A percentile compares a stretch with the other conserved stretches of the same genome.
Conservation (phyloP, 2,329 filamentous ascomycete genomes). For the Pseudogymnoascus sp. region DNA sequence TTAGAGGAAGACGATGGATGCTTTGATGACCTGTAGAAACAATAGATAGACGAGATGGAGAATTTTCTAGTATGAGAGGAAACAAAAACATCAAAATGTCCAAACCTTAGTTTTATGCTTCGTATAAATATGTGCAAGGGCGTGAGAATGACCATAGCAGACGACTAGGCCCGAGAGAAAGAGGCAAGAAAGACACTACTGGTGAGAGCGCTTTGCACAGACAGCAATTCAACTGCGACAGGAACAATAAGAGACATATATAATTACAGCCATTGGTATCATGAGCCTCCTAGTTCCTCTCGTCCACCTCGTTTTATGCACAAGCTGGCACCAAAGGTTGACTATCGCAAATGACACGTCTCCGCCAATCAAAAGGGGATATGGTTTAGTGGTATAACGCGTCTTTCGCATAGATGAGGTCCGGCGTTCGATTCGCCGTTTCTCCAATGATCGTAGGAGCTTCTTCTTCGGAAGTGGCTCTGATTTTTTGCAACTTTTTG, state of each 20-base stretch:
- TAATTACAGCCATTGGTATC: not conserved
- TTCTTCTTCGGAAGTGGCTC: not conserved
- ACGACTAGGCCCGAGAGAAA: not conserved
- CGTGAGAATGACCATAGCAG: not conserved
- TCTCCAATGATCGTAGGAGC: conserved; percentile 2
- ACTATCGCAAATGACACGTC: not conserved
- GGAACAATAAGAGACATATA: not conserved
- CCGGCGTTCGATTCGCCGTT: conserved; percentile 8
- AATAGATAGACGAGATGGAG: not conserved
- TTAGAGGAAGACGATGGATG: not conserved
- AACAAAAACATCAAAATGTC: not conserved
- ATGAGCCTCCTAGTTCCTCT: not conserved
- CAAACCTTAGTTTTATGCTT: not conserved
- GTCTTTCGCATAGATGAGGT: conserved; percentile 9
- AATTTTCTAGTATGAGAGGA: not conserved
- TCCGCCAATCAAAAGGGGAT: conserved; percentile 9
- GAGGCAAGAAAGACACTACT: not conserved
- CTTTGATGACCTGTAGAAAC: not conserved
- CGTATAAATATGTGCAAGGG: not conserved
- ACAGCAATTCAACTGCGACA: not conserved
- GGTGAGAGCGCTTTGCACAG: no score
- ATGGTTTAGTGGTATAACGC: conserved; percentile 9
- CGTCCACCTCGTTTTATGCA: not conserved
- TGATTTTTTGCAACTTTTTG: conserved; percentile 2
- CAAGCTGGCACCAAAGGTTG: not conserved